Conservation (phyloP, 73 alveolate genomes). For the Paramecium biaurelia region DNA sequence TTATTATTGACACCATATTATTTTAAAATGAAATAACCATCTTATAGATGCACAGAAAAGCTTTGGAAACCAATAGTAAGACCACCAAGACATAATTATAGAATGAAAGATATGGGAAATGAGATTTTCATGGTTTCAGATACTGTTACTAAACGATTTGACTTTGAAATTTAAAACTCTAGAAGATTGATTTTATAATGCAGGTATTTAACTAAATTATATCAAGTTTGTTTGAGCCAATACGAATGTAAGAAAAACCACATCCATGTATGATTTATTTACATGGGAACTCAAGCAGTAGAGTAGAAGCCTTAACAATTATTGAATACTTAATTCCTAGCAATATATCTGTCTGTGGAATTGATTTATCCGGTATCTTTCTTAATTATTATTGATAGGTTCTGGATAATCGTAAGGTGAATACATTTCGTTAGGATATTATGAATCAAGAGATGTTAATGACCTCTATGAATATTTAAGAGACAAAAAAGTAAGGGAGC, state of each 20-base stretch:
- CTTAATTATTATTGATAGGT: conserved; percentile 53
- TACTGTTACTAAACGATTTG: neutral
- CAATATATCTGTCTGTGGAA: conserved; percentile 75
- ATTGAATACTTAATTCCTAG: conserved; percentile 61
- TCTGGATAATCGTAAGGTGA: conserved; percentile 92
- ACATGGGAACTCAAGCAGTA: conserved; percentile 77
- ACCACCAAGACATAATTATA: conserved; percentile 57
- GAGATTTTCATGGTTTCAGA: neutral
- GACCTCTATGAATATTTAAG: conserved; percentile 71
- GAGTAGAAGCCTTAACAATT: conserved; percentile 65
- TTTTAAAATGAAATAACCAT: neutral
- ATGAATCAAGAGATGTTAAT: conserved; percentile 75
- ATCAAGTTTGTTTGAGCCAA: neutral
- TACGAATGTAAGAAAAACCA: neutral
- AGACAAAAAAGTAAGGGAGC: conserved; percentile 58
- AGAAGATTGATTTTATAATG: neutral
- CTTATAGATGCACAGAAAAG: neutral
- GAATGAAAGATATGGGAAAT: conserved; percentile 38
- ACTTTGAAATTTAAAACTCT: neutral
- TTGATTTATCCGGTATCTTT: conserved; percentile 71
- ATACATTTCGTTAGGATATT: conserved; percentile 89
- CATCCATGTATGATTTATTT: conserved; percentile 80
- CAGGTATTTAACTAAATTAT: neutral
- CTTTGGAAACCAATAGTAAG: conserved; percentile 52
- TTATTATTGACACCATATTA: neutral